A percentile compares a stretch with the other conserved stretches of the same genome.
phyloP scores from a whole-genome alignment of 2,329 filamentous ascomycete genomes.

The Aspergillus sergii region DNA sequence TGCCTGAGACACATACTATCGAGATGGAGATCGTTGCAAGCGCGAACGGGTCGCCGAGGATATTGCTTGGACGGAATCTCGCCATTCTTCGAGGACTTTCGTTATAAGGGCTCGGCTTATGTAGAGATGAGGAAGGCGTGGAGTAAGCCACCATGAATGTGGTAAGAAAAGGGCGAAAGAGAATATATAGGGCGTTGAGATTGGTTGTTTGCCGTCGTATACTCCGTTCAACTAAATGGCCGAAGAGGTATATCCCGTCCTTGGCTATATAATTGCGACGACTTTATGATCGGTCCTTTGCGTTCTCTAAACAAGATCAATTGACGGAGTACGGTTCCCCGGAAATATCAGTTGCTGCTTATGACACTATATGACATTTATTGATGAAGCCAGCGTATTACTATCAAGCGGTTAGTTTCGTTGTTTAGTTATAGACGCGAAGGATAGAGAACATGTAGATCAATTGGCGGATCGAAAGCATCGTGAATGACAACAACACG shows the following conservation, averaged over 20 bases:
- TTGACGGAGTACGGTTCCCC: neutral
- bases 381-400: constrained; percentile 2
- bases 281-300: neutral
- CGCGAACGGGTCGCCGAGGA: constrained; percentile 94
- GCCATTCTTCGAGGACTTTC: constrained; percentile 41
- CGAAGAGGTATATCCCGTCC: neutral
- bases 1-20: constrained; percentile 63
- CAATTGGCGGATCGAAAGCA: constrained; percentile 8
- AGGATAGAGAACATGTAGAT: constrained; percentile 12
- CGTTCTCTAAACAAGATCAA: neutral
- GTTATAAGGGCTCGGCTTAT: constrained; percentile 24
- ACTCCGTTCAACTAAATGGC: constrained; percentile 1
- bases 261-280: neutral
- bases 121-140: constrained; percentile 22
- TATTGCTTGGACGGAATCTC: constrained; percentile 78
- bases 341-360: neutral
- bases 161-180: constrained; percentile 11
- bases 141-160: constrained; percentile 29
- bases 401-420: constrained; percentile 14
- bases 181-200: constrained; percentile 10
- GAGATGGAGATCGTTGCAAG: constrained; percentile 91
- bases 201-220: constrained; percentile 9
- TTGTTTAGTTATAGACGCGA: neutral
- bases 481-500: constrained; percentile 14
- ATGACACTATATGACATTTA: constrained; percentile 1